Evolutionary conservation across 177 flowering plant species (phyloP), one percentile per base, ranked within the genome.

Genomic region (Vitis hybrid): DNA sequence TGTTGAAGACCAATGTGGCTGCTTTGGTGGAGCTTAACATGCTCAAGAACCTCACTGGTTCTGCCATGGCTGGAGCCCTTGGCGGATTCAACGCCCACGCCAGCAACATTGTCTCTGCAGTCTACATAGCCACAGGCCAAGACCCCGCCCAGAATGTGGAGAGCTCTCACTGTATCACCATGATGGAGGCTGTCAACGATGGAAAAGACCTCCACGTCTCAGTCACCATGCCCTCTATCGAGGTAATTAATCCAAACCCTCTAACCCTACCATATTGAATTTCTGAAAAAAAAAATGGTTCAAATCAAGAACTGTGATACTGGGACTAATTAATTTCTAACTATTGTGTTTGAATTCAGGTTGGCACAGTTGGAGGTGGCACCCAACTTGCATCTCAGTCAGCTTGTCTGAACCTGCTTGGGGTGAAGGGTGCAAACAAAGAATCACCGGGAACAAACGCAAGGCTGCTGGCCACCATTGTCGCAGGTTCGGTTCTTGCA

Each of bases 341-440:
- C 7, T 15, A 2, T 23, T 19, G 40, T 54, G 14, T 58, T 13
- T 52, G 10, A 10, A 1, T 48, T 7, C 67, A 83, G 87, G 87
- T 84, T 64, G 86, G 89, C 5, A 88, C 91, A 26, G 88, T 88
- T 4, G 90, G 90, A 62, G 92, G 92, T 14, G 92, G 92, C n/a
- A 85, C 92, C 2, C 90, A 86, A 64, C 88, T 88, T 12, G 90
- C 92, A 51, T 88, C 92, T 30, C 92, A 88, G 64, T 82, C 92
- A 10, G 92, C 92, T 13, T 88, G 92, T 64, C 70, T 88, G 72
- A 85, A 88, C 70, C 75, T 88, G 54, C 80, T 88, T 5, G 90
- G 90, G 2, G 92, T 88, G 13, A 88, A 85, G 72, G 92, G 90
- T 17, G 86, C 91, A 1, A 81, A 60, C 82, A 81, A 72, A 64